Conservation (phyloP, 148 eudicot genomes). For the Linanthus parryae region DNA sequence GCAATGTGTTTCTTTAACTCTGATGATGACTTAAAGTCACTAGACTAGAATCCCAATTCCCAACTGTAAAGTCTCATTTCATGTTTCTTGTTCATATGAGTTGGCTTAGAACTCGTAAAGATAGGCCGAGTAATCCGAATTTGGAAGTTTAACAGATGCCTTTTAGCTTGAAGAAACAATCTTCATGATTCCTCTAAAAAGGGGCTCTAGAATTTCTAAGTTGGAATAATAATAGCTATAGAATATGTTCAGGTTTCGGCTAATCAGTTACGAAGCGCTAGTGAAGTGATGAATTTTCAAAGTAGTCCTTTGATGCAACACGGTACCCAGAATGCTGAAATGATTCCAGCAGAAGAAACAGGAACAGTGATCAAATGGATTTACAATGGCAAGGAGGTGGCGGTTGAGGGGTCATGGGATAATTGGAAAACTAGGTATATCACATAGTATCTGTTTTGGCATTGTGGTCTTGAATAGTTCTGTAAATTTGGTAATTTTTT, state of each 20-base stretch:
- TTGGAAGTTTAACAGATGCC: too few relatives aligned
- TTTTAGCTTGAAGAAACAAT: too few relatives aligned
- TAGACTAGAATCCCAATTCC: too few relatives aligned
- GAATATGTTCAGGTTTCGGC: constrained; percentile 40
- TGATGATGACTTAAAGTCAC: too few relatives aligned
- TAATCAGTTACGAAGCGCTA: constrained; percentile 65
- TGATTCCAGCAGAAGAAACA: constrained; percentile 38
- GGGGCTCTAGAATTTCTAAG: too few relatives aligned
- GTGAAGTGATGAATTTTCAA: constrained; percentile 48
- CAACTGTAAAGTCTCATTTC: too few relatives aligned
- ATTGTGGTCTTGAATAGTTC: not conserved
- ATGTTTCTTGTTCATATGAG: too few relatives aligned
- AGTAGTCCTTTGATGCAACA: constrained; percentile 46
- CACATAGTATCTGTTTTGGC: not conserved
- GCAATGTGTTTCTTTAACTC: too few relatives aligned
- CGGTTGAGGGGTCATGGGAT: constrained; percentile 94
- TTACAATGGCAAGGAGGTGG: constrained; percentile 64
- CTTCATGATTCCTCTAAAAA: too few relatives aligned
- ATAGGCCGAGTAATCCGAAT: too few relatives aligned
- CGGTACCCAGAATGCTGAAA: constrained; percentile 32
- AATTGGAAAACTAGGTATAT: constrained; percentile 71
- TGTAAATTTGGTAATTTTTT: not conserved
- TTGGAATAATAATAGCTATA: not conserved
- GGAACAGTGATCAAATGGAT: constrained; percentile 84
- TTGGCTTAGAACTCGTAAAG: too few relatives aligned